Percentiles rank a stretch among this genome's conserved stretches.
phyloP scores from a whole-genome alignment of 805 yeast species.

The Candida suzukii region DNA sequence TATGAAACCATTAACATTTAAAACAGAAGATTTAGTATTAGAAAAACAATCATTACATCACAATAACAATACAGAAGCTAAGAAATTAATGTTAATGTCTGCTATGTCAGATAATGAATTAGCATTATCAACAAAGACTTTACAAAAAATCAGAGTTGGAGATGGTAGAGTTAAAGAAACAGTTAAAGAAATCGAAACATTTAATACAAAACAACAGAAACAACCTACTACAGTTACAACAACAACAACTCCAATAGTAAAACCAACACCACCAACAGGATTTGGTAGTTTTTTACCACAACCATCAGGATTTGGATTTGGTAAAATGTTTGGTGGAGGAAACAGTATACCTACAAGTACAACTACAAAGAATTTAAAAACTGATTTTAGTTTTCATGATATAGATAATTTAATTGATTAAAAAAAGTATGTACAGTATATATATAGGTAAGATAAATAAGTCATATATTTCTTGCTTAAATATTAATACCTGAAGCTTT shows the following conservation, averaged over 20 bases:
- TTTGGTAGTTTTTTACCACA: background rate
- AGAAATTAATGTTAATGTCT: background rate
- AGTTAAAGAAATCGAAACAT: conserved; percentile 17
- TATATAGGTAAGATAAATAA: background rate
- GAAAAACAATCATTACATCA: background rate
- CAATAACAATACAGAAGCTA: background rate
- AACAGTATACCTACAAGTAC: background rate
- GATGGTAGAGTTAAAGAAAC: conserved; percentile 19
- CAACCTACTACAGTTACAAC: conserved; percentile 7
- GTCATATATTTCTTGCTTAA: background rate
- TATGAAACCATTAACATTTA: background rate
- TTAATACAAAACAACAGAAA: conserved; percentile 8
- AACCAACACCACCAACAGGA: background rate
- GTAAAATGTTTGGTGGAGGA: background rate
- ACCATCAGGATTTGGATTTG: background rate
- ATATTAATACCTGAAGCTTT: conserved; percentile 2
- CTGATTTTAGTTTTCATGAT: conserved; percentile 11
- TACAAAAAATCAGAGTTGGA: conserved; percentile 12
- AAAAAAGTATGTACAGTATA: background rate
- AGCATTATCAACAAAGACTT: conserved; percentile 12
- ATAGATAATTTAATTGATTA: conserved; percentile 15
- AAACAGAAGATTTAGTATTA: background rate
- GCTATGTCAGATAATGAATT: too few relatives aligned
- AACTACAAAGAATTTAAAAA: background rate
- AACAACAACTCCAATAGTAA: background rate